phyloP scores from a whole-genome alignment of 129 eudicot species.

The Cynara cardunculus region DNA sequence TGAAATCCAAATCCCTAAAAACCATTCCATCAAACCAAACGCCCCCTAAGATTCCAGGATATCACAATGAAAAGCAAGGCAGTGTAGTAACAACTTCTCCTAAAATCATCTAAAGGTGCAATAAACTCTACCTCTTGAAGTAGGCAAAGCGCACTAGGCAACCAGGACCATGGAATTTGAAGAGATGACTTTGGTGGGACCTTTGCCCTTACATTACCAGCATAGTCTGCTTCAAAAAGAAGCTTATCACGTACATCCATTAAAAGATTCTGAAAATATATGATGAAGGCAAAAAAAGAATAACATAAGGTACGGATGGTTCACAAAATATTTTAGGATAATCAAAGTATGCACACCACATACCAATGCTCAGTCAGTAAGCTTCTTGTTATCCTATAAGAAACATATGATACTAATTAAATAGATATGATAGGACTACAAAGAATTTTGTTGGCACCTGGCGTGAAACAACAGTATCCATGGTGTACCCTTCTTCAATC shows the following conservation, averaged over 20 bases:
- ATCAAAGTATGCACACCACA: not conserved
- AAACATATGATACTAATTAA: not conserved
- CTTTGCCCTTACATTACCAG: conserved; percentile 76
- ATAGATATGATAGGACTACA: not conserved
- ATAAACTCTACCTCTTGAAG: conserved; percentile 88
- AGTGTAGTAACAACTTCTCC: not conserved
- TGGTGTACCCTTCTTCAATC: conserved; percentile 90
- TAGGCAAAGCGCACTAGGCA: conserved; percentile 93
- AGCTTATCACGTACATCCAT: conserved; percentile 97
- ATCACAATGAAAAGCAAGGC: not conserved
- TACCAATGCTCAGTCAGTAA: not conserved
- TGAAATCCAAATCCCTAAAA: too few relatives aligned
- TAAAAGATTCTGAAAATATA: conserved; percentile 64
- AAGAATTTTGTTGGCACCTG: conserved; percentile 44
- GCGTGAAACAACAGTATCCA: conserved; percentile 72
- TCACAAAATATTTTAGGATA: not conserved
- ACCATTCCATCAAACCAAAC: too few relatives aligned
- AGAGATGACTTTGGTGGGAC: conserved; percentile 84
- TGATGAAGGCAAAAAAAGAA: not conserved
- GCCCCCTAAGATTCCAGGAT: not conserved
- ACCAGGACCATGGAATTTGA: conserved; percentile 95
- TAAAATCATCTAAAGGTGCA: not conserved
- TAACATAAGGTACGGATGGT: not conserved
- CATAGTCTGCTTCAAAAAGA: conserved; percentile 95
- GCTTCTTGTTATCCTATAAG: not conserved